A percentile compares a stretch with the other conserved stretches of the same genome.
Conservation (phyloP, 2,329 filamentous ascomycete species). For the Dothidotthia symphoricarpi region DNA sequence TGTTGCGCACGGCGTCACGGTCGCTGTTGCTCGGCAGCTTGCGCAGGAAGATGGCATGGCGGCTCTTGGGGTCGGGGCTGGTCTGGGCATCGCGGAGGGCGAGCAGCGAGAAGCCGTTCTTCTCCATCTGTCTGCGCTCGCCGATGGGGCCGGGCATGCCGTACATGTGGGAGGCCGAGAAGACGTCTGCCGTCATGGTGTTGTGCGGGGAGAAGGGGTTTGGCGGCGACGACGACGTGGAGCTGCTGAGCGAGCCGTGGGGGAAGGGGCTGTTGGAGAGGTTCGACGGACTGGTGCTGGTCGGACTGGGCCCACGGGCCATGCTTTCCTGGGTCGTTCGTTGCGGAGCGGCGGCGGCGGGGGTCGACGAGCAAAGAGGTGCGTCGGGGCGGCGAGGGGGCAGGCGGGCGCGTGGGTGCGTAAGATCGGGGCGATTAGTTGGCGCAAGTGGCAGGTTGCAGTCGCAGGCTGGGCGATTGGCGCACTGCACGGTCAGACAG, state of each 20-base stretch:
- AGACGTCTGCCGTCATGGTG: slow-evolving; percentile 44
- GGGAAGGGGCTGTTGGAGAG: slow-evolving; percentile 42
- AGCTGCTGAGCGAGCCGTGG: slow-evolving; percentile 43
- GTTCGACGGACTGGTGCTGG: slow-evolving; percentile 43
- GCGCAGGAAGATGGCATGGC: slow-evolving; percentile 54
- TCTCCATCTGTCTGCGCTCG: slow-evolving; percentile 43
- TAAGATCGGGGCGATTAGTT: slow-evolving; percentile 8
- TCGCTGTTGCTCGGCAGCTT: slow-evolving; percentile 60
- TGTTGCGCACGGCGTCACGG: slow-evolving; percentile 58
- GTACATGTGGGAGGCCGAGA: slow-evolving; percentile 42
- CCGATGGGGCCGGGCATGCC: slow-evolving; percentile 42
- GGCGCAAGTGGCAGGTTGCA: slow-evolving; percentile 10
- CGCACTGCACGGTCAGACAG: slow-evolving; percentile 18
- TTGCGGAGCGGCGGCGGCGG: slow-evolving; percentile 26
- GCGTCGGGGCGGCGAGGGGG: slow-evolving; percentile 20
- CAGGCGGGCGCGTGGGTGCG: too few relatives aligned
- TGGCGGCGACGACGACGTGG: slow-evolving; percentile 43
- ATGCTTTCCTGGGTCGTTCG: slow-evolving; percentile 40
- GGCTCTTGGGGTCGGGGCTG: slow-evolving; percentile 22
- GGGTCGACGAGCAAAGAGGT: slow-evolving; percentile 20
- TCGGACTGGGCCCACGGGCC: slow-evolving; percentile 45
- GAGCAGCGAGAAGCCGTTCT: slow-evolving; percentile 36
- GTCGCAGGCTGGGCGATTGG: slow-evolving; percentile 25
- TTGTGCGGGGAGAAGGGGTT: slow-evolving; percentile 36
- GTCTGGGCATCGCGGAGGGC: slow-evolving; percentile 38